phyloP scores from a whole-genome alignment of 2,329 filamentous ascomycete species.

The Emmonsiellopsis sp. region DNA sequence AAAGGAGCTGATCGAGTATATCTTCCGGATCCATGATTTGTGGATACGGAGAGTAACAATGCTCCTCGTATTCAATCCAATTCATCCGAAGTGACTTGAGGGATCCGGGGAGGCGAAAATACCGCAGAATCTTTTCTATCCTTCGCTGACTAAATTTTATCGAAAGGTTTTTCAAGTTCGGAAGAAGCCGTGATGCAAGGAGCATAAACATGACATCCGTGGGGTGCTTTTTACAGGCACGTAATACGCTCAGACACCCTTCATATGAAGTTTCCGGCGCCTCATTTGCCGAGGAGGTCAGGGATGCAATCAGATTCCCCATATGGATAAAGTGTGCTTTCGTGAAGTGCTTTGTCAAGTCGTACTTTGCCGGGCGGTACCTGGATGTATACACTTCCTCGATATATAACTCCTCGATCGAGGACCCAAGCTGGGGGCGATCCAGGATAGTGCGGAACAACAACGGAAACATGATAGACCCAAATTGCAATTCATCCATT shows the following conservation, averaged over 20 bases:
- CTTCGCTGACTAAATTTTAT: not conserved
- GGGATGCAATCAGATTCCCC: not conserved
- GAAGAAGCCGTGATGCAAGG: not conserved
- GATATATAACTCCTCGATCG: not conserved
- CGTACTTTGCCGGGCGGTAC: not conserved
- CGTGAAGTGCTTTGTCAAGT: not conserved
- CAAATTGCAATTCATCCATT: not conserved
- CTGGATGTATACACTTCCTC: not conserved
- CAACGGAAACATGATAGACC: not conserved
- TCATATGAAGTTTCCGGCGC: not conserved
- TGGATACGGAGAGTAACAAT: not conserved
- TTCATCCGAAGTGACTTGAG: not conserved
- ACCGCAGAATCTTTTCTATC: not conserved
- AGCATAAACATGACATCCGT: not conserved
- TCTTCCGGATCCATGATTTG: not conserved
- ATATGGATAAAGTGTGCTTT: not conserved
- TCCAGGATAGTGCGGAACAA: not conserved
- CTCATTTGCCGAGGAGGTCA: not conserved
- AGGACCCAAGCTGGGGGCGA: not conserved
- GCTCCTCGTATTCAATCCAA: not conserved
- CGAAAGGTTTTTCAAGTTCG: not conserved
- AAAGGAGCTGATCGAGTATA: not conserved
- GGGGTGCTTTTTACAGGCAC: not conserved
- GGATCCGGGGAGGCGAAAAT: not conserved
- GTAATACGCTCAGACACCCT: not conserved